Percentiles rank a stretch among this genome's conserved stretches.
Conservation (phyloP, 805 yeast species). For the Ogataea minuta region DNA sequence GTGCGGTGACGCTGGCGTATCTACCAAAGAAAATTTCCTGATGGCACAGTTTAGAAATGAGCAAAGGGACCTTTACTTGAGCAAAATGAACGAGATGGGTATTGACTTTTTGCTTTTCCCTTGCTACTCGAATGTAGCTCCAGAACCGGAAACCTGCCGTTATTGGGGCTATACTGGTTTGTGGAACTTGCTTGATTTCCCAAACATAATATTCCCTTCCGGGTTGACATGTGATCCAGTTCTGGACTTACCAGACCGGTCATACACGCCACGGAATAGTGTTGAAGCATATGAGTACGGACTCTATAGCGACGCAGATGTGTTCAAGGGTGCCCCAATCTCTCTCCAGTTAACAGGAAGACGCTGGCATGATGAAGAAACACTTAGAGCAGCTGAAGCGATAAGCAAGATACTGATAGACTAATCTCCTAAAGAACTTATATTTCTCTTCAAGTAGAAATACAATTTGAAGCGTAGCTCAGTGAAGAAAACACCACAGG, state of each 20-base stretch:
- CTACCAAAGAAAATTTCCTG: conserved; percentile 47
- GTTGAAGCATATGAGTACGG: conserved; percentile 33
- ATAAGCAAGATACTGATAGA: too few species aligned
- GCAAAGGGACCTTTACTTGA: conserved; percentile 49
- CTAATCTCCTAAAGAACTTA: too few species aligned
- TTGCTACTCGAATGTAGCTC: conserved; percentile 64
- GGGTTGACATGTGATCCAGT: conserved; percentile 46
- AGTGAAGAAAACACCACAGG: too few species aligned
- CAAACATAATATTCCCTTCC: conserved; percentile 58
- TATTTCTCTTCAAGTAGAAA: too few species aligned
- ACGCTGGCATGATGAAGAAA: conserved; percentile 48
- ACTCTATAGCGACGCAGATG: conserved; percentile 31
- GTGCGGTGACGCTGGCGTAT: conserved; percentile 46
- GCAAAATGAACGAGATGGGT: conserved; percentile 45
- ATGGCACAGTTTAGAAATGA: conserved; percentile 50
- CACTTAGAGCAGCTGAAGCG: too few species aligned
- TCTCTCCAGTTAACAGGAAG: conserved; percentile 49
- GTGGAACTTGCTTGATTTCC: conserved; percentile 66
- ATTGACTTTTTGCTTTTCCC: conserved; percentile 64
- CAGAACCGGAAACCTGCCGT: conserved; percentile 52
- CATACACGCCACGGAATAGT: conserved; percentile 19
- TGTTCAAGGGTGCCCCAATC: conserved; percentile 46
- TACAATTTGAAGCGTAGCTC: too few species aligned
- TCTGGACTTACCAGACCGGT: conserved; percentile 20
- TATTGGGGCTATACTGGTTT: conserved; percentile 75